These are phyloP conservation scores for Hymenoscyphus scutula DNA, from an alignment of 2,329 filamentous ascomycete genomes.

Conservation along the genomic window DNA sequence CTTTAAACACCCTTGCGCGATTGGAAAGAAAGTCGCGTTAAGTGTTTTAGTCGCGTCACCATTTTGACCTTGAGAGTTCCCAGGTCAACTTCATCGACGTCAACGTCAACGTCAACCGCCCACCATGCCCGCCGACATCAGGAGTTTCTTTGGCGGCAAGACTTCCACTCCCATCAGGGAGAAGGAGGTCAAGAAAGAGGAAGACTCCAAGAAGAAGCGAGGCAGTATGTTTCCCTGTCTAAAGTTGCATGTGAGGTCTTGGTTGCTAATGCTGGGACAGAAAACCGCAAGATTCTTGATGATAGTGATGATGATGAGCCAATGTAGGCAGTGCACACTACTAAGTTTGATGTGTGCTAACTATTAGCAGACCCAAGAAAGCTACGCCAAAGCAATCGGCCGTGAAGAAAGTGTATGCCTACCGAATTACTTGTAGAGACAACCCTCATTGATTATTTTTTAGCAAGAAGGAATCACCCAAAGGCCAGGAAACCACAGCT, in stretches of 20 bases:
- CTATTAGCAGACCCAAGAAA: constrained; percentile 38
- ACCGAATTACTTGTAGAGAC: background rate
- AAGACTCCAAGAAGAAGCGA: constrained; percentile 35
- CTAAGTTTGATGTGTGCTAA: constrained; percentile 23
- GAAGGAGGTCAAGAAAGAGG: constrained; percentile 39
- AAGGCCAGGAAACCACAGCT: constrained; percentile 36
- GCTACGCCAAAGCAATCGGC: constrained; percentile 55
- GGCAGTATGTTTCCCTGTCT: constrained; percentile 25
- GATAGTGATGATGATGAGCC: constrained; percentile 77
- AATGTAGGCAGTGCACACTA: constrained; percentile 33
- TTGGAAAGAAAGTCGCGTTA: constrained; percentile 6
- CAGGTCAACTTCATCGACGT: background rate
- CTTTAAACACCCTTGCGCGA: background rate
- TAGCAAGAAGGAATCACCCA: constrained; percentile 34
- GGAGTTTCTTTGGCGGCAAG: constrained; percentile 85
- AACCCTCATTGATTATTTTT: background rate
- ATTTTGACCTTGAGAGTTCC: background rate
- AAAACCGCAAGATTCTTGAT: constrained; percentile 68
- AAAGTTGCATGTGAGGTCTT: background rate
- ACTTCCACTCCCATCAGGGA: constrained; percentile 52
- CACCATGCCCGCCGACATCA: constrained; percentile 80
- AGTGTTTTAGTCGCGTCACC: constrained; percentile 7
- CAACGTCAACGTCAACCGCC: background rate
- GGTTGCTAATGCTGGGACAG: constrained; percentile 32
- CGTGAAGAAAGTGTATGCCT: constrained; percentile 55